Evolutionary conservation across 176 grass and related monocot species (phyloP).

Genomic region (Hyparrhenia diplandra): DNA sequence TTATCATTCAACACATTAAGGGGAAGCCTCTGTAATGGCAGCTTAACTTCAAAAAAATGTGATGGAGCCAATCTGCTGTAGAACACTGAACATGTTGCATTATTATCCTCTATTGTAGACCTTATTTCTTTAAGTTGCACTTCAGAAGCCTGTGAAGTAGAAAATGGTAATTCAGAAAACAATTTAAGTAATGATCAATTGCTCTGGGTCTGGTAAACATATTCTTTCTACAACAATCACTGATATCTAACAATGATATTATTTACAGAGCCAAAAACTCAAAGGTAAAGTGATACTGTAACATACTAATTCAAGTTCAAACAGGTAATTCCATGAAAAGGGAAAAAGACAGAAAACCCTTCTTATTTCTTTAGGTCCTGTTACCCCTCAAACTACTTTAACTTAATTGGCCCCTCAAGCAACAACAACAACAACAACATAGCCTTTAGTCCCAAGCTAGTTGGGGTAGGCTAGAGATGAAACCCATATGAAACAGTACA

Average conservation of each 20-base stretch:
- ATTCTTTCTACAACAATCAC: too few species aligned
- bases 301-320: not conserved
- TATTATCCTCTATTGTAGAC: conserved; percentile 29
- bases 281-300: not conserved
- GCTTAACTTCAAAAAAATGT: conserved; percentile 68
- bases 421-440: too few species aligned
- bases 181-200: not conserved
- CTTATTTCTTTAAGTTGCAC: conserved; percentile 35
- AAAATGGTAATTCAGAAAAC: conserved; percentile 27
- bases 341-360: not conserved
- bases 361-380: not conserved
- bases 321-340: not conserved
- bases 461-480: too few species aligned
- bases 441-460: too few species aligned
- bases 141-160: conserved; percentile 53
- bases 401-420: too few species aligned
- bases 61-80: conserved; percentile 77
- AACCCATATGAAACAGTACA: too few species aligned
- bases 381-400: too few species aligned
- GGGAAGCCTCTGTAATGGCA: conserved; percentile 38
- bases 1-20: conserved; percentile 44
- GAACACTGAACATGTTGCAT: conserved; percentile 35
- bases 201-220: too few species aligned
- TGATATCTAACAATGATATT: not conserved
- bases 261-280: not conserved